Conservation (phyloP, 2,329 filamentous ascomycete genomes). For the Cordyceps cateniannulata region DNA sequence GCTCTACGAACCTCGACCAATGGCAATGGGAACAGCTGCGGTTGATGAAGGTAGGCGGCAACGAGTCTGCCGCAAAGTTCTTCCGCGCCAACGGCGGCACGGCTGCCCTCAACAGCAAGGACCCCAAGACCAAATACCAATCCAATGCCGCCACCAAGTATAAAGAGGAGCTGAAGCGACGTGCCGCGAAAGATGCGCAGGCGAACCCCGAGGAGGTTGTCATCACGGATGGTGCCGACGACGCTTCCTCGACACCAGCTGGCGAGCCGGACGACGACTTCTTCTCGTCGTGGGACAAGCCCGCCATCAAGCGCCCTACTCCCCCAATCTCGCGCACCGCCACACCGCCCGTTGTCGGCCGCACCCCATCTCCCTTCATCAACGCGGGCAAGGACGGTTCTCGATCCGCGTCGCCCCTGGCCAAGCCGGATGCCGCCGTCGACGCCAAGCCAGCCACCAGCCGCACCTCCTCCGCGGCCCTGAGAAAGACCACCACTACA, state of each 20-base stretch:
- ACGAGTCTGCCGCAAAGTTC: conserved; percentile 96
- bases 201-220: conserved; percentile 87
- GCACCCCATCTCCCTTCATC: conserved; percentile 86
- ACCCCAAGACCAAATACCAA: conserved; percentile 93
- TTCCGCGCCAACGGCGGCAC: conserved; percentile 96
- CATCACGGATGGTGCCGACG: conserved; percentile 67
- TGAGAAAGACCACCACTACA: conserved; percentile 65
- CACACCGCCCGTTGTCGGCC: conserved; percentile 74
- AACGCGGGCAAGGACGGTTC: conserved; percentile 66
- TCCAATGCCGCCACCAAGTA: conserved; percentile 93
- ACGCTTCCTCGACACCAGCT: conserved; percentile 68
- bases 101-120: conserved; percentile 90
- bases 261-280: conserved; percentile 90
- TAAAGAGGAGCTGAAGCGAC: conserved; percentile 89
- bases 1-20: conserved; percentile 95
- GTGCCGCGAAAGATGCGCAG: conserved; percentile 74
- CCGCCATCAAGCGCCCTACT: conserved; percentile 90
- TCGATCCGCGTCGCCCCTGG: conserved; percentile 79
- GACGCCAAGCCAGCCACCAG: conserved; percentile 56
- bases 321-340: conserved; percentile 86
- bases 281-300: conserved; percentile 99
- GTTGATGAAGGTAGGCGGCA: conserved; percentile 96
- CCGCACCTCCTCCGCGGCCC: conserved; percentile 70
- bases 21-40: conserved; percentile 99
- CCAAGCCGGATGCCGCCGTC: conserved; percentile 44